These are phyloP conservation scores for Kluyveromyces sp. DNA, from an alignment of 1,139 yeast species.

Conservation along the genomic window DNA sequence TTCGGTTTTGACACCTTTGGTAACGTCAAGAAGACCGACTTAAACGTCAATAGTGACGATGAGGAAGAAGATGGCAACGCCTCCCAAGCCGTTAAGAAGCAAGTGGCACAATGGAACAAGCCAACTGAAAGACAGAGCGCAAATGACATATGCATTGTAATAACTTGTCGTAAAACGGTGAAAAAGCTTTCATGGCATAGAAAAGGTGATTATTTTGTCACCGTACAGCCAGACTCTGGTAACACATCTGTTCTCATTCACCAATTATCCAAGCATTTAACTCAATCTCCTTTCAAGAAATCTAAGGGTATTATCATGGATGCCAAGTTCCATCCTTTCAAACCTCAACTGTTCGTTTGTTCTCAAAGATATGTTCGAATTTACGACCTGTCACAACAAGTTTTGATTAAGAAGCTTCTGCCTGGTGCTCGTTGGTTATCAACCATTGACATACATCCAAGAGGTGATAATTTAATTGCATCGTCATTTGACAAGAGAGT, in stretches of 20 bases:
- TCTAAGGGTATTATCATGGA: conserved; percentile 92
- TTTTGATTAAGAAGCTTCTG: conserved; percentile 69
- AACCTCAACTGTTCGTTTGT: conserved; percentile 89
- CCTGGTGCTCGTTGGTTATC: conserved; percentile 98
- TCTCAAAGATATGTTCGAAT: conserved; percentile 88
- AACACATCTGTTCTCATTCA: conserved; percentile 88
- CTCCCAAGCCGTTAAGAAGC: conserved; percentile 39
- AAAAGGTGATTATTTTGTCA: conserved; percentile 92
- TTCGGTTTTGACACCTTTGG: conserved; percentile 86
- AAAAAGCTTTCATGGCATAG: conserved; percentile 93
- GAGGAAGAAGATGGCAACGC: conserved; percentile 32
- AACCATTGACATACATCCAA: conserved; percentile 86
- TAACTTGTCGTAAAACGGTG: conserved; percentile 60
- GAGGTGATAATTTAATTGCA: conserved; percentile 90
- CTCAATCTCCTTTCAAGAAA: conserved; percentile 95
- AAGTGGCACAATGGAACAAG: conserved; percentile 77
- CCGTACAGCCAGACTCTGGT: conserved; percentile 86
- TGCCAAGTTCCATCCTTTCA: conserved; percentile 94
- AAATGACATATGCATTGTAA: conserved; percentile 69
- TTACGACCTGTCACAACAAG: conserved; percentile 85
- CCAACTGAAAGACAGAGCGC: conserved; percentile 59
- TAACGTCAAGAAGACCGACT: conserved; percentile 43
- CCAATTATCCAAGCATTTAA: conserved; percentile 86
- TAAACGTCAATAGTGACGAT: conserved; percentile 40
- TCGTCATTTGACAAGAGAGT: conserved; percentile 93